phyloP scores from a whole-genome alignment of 2,329 filamentous ascomycete genomes.

The Elsinoe necatrix region DNA sequence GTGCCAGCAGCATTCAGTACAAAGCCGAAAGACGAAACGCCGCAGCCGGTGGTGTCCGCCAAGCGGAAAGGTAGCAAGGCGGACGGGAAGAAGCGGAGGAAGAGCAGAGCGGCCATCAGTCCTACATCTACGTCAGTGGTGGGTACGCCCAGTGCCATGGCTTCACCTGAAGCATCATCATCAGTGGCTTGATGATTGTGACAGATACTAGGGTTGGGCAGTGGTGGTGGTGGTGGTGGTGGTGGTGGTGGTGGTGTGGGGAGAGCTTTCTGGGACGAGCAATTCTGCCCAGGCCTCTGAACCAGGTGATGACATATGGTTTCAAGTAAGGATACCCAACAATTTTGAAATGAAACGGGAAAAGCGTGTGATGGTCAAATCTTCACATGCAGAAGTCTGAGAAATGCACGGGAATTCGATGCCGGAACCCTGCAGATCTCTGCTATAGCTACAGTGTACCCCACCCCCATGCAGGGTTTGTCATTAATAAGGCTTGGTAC shows the following conservation, averaged over 20 bases:
- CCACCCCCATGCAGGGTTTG: neutral
- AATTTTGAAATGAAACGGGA: too few species aligned
- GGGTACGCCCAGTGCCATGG: conserved; percentile 1
- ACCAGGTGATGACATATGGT: too few species aligned
- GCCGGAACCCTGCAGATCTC: neutral
- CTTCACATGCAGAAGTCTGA: neutral
- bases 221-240: neutral
- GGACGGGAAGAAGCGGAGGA: conserved; percentile 12
- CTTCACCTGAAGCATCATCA: conserved; percentile 2
- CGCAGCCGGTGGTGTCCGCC: neutral
- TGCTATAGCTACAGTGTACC: neutral
- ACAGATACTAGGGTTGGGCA: neutral
- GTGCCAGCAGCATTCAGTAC: conserved; percentile 14
- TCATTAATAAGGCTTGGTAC: neutral
- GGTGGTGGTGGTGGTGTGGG: too few species aligned
- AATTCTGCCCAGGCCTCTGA: too few species aligned
- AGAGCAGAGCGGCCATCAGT: conserved; percentile 1
- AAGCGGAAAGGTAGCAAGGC: conserved; percentile 15
- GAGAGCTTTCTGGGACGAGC: too few species aligned
- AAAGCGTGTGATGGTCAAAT: neutral
- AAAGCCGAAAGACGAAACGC: conserved; percentile 9
- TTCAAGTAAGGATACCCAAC: too few species aligned
- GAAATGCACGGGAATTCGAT: neutral
- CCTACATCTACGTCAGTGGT: neutral
- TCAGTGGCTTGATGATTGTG: too few species aligned